These are phyloP conservation scores for Euphorbia celastroides DNA, from an alignment of 441 rosid species.

Conservation along the genomic window DNA sequence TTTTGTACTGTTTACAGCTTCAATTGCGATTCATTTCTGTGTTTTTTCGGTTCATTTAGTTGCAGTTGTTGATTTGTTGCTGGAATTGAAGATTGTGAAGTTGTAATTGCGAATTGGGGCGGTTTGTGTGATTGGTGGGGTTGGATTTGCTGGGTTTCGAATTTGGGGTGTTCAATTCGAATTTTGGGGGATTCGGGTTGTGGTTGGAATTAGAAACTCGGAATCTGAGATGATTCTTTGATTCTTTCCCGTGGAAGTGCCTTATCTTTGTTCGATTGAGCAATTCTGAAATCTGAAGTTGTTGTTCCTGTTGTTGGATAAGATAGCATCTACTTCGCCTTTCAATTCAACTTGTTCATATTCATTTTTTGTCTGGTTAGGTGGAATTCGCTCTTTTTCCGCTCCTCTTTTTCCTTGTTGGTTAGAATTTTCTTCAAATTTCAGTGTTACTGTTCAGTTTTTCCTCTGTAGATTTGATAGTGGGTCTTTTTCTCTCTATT, in stretches of 20 bases:
- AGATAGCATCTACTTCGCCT: conserved; percentile 35
- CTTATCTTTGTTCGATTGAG: conserved; percentile 24
- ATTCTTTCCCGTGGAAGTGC: conserved; percentile 28
- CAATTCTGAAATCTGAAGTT: conserved; percentile 19
- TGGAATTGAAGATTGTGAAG: conserved; percentile 2
- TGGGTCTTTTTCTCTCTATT: conserved; percentile 30
- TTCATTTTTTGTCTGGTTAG: conserved; percentile 18
- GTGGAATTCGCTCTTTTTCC: conserved; percentile 11
- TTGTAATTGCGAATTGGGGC: conserved; percentile 8
- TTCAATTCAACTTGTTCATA: conserved; percentile 24
- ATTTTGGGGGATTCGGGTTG: conserved; percentile 23
- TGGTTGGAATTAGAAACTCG: conserved; percentile 32
- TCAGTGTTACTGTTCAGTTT: conserved; percentile 34
- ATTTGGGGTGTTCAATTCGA: conserved; percentile 33
- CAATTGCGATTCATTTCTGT: background rate
- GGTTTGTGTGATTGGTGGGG: conserved; percentile 10
- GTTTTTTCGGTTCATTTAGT: background rate
- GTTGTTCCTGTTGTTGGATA: conserved; percentile 33
- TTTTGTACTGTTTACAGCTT: background rate
- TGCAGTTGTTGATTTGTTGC: background rate
- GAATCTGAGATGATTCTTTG: conserved; percentile 43
- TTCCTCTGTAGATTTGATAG: conserved; percentile 38
- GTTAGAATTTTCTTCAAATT: conserved; percentile 30
- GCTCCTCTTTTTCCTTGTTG: conserved; percentile 12
- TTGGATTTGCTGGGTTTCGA: conserved; percentile 23